Evolutionary conservation across 306 rosid genomes (phyloP).

Genomic region (Glycine latifolia): DNA sequence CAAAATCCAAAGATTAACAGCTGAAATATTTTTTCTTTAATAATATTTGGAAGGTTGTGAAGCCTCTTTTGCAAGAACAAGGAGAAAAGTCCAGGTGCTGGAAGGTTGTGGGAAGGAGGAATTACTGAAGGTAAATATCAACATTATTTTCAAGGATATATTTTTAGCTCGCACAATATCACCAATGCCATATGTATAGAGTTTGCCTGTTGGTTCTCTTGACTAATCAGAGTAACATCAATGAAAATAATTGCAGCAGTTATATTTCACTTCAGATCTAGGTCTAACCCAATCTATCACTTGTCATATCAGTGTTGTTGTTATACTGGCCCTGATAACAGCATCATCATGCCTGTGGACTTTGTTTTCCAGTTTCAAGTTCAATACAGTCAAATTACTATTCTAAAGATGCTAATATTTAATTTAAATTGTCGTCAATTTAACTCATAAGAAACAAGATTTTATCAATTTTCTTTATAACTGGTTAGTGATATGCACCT

Average conservation of each 20-base stretch:
- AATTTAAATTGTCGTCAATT: neutral
- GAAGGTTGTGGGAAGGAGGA: constrained; percentile 92
- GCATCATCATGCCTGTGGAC: constrained; percentile 13
- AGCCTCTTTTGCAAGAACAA: constrained; percentile 95
- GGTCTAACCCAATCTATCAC: neutral
- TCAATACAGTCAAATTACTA: neutral
- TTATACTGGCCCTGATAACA: neutral
- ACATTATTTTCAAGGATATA: neutral
- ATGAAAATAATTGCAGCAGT: neutral
- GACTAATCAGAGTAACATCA: neutral
- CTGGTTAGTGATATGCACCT: too few species aligned
- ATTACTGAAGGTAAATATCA: constrained; percentile 68
- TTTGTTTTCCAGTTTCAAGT: constrained; percentile 6
- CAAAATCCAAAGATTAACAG: constrained; percentile 29
- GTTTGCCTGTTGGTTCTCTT: constrained; percentile 6
- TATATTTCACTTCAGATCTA: neutral
- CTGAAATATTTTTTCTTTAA: constrained; percentile 7
- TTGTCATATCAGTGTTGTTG: neutral
- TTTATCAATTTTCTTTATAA: constrained; percentile 13
- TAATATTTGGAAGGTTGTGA: constrained; percentile 72
- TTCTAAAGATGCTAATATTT: constrained; percentile 10
- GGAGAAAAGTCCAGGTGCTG: constrained; percentile 85
- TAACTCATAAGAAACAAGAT: neutral
- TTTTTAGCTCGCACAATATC: neutral
- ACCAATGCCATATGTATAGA: neutral